phyloP scores from a whole-genome alignment of 352 stramenopile species.

The Phytophthora podocarpi region DNA sequence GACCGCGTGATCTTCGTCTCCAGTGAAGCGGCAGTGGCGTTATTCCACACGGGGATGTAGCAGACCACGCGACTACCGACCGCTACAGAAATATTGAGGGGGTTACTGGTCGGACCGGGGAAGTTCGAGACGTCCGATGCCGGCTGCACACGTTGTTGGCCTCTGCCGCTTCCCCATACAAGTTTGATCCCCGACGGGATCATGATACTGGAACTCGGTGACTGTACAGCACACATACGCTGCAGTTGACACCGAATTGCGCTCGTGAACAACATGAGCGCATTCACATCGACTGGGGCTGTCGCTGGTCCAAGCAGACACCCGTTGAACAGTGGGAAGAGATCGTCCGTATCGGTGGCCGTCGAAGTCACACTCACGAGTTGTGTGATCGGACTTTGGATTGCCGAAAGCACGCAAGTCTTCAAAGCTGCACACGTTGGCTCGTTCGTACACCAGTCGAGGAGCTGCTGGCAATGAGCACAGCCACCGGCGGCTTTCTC shows the following conservation, averaged over 20 bases:
- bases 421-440: slow-evolving; percentile 40
- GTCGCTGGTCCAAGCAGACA: slow-evolving; percentile 33
- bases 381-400: slow-evolving; percentile 12
- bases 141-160: slow-evolving; percentile 17
- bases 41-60: slow-evolving; percentile 40
- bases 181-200: slow-evolving; percentile 42
- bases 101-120: not conserved
- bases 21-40: slow-evolving; percentile 26
- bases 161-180: slow-evolving; percentile 51
- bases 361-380: slow-evolving; percentile 23
- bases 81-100: slow-evolving; percentile 43
- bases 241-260: slow-evolving; percentile 59
- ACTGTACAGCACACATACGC: slow-evolving; percentile 44
- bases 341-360: slow-evolving; percentile 32
- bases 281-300: slow-evolving; percentile 27
- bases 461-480: slow-evolving; percentile 57
- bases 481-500: slow-evolving; percentile 51
- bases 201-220: slow-evolving; percentile 24
- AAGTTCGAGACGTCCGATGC: not conserved
- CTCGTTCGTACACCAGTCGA: slow-evolving; percentile 51
- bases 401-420: slow-evolving; percentile 39
- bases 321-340: slow-evolving; percentile 38
- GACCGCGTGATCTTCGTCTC: slow-evolving; percentile 41
- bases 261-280: slow-evolving; percentile 51
- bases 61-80: slow-evolving; percentile 44